phyloP scores from a whole-genome alignment of 2,329 filamentous ascomycete genomes.

The Colletotrichum sansevieriae region DNA sequence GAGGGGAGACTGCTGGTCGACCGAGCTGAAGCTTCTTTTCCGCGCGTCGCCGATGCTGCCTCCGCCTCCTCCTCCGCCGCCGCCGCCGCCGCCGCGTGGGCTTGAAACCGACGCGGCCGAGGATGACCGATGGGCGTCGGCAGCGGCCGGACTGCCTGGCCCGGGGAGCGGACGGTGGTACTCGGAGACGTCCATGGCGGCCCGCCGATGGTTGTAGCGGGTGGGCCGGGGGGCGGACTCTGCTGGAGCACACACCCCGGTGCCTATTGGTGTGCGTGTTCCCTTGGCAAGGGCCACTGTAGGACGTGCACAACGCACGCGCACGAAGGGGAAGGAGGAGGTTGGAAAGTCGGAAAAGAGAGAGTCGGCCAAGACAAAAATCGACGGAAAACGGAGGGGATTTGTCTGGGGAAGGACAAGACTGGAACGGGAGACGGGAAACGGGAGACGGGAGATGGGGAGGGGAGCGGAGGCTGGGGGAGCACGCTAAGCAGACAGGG shows the following conservation, averaged over 20 bases:
- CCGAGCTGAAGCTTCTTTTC: slow-evolving; percentile 35
- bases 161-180: slow-evolving; percentile 27
- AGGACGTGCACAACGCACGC: neutral
- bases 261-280: neutral
- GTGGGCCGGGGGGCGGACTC: slow-evolving; percentile 15
- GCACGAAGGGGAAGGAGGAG: neutral
- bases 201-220: no score
- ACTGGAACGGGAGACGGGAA: no score
- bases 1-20: slow-evolving; percentile 30
- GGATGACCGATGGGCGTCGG: slow-evolving; percentile 15
- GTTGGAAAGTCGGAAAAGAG: slow-evolving; percentile 35
- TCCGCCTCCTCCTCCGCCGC: neutral
- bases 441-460: neutral
- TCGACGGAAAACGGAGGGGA: slow-evolving; percentile 34
- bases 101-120: slow-evolving; percentile 20
- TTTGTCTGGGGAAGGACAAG: slow-evolving; percentile 34
- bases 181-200: slow-evolving; percentile 27
- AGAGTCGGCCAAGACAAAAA: slow-evolving; percentile 25
- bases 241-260: neutral
- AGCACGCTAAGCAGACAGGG: no score
- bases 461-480: neutral
- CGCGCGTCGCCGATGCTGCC: slow-evolving; percentile 11
- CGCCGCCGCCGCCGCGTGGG: neutral
- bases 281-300: neutral
- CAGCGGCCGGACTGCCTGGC: slow-evolving; percentile 25